Conservation (phyloP, 2,329 filamentous ascomycete species). For the Pleurostoma richardsiae region DNA sequence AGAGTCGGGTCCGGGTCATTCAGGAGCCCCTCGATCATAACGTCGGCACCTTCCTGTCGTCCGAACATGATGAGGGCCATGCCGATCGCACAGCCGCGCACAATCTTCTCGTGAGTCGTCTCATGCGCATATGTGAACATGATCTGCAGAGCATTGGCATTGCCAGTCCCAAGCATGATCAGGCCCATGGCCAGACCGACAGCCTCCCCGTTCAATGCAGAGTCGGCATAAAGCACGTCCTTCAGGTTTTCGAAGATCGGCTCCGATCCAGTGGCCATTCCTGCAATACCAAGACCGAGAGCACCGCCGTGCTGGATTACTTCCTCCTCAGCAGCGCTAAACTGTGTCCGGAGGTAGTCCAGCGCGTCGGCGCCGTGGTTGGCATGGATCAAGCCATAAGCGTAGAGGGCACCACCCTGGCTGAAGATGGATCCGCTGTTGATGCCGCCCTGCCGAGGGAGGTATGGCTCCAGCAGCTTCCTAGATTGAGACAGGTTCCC, state of each 20-base stretch:
- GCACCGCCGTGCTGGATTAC: slow-evolving; percentile 97
- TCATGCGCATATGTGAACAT: slow-evolving; percentile 99
- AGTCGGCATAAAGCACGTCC: slow-evolving; percentile 84
- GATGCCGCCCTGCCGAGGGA: slow-evolving; percentile 71
- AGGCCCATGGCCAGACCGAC: slow-evolving; percentile 95
- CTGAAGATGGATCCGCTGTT: slow-evolving; percentile 86
- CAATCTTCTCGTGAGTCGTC: slow-evolving; percentile 98
- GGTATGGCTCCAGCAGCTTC: slow-evolving; percentile 90
- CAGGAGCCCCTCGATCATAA: slow-evolving; percentile 87
- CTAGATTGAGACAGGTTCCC: slow-evolving; percentile 91
- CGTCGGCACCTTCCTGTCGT: slow-evolving; percentile 89
- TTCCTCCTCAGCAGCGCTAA: slow-evolving; percentile 74
- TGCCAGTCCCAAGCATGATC: slow-evolving; percentile 97
- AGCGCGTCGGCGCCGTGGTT: slow-evolving; percentile 93
- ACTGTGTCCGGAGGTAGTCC: slow-evolving; percentile 71
- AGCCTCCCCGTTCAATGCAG: slow-evolving; percentile 92
- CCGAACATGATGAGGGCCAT: slow-evolving; percentile 99
- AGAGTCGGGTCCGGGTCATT: slow-evolving; percentile 91
- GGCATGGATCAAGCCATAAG: slow-evolving; percentile 92
- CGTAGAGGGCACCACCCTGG: slow-evolving; percentile 92
- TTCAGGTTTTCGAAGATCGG: slow-evolving; percentile 90
- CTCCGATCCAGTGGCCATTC: slow-evolving; percentile 92
- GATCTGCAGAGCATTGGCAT: slow-evolving; percentile 85
- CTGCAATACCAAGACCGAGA: slow-evolving; percentile 89
- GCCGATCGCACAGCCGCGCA: slow-evolving; percentile 88